Conservation (phyloP, 2,329 filamentous ascomycete species). For the Curvularia verruculosa region DNA sequence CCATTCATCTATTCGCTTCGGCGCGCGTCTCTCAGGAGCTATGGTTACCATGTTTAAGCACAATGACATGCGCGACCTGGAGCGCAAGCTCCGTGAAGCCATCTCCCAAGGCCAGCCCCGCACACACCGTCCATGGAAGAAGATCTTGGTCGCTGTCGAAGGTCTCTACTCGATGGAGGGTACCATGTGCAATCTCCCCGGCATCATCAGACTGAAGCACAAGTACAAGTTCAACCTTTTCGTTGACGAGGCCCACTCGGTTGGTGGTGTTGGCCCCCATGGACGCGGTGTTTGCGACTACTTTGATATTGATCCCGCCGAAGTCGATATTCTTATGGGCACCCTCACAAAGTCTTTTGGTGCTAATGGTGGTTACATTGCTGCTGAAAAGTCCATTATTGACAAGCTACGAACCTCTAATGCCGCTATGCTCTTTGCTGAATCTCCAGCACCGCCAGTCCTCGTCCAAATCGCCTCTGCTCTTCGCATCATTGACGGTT, state of each 20-base stretch:
- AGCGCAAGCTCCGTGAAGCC: slow-evolving; percentile 83
- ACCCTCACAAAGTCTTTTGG: slow-evolving; percentile 98
- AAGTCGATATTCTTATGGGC: slow-evolving; percentile 97
- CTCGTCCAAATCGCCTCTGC: slow-evolving; percentile 89
- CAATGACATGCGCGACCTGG: slow-evolving; percentile 90
- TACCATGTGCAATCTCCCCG: slow-evolving; percentile 97
- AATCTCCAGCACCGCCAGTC: slow-evolving; percentile 85
- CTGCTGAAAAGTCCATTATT: slow-evolving; percentile 86
- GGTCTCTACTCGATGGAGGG: slow-evolving; percentile 99
- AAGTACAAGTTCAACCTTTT: slow-evolving; percentile 98
- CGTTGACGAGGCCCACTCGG: slow-evolving; percentile 94
- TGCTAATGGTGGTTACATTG: slow-evolving; percentile 95
- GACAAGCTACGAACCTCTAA: slow-evolving; percentile 89
- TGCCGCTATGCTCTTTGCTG: slow-evolving; percentile 83
- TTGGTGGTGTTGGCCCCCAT: slow-evolving; percentile 86
- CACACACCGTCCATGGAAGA: slow-evolving; percentile 99
- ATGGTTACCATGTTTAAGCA: slow-evolving; percentile 98
- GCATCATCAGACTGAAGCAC: slow-evolving; percentile 82
- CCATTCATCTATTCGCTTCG: slow-evolving; percentile 95
- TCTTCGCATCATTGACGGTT: slow-evolving; percentile 86
- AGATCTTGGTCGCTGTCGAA: slow-evolving; percentile 95
- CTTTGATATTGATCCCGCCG: slow-evolving; percentile 84
- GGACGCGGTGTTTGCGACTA: slow-evolving; percentile 97
- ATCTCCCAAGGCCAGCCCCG: slow-evolving; percentile 97
- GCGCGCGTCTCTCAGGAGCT: slow-evolving; percentile 89